Base-by-base conservation (phyloP, 2,329 filamentous ascomycete genomes). In the Fusarium xyrophilum region DNA sequence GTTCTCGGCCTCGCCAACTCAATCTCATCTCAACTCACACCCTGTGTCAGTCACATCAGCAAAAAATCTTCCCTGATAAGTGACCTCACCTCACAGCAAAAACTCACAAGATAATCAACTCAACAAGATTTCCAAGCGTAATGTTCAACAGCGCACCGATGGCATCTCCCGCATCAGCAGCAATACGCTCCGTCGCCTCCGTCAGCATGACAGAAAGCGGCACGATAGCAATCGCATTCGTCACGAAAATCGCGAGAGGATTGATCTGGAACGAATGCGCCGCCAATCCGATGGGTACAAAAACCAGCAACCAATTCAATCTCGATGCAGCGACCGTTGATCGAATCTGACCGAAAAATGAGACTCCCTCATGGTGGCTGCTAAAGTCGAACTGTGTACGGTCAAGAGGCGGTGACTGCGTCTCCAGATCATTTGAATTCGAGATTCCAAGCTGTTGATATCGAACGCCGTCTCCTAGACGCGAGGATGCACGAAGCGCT, bases 281-380 rank as follows among this genome's bases (percentile, higher is more conserved):
- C 19, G 82, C 85, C 44, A 92, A 87, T 63, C 89, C 90, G 47
- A 90, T 80, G 3, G 90, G 90, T n/a, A 92, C 89, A 71, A 92
- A 92, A 38, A 92, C 76, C 52, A 92, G 82, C 48, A 92, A 79
- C 47, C 88, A 70, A 70, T 92, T 92, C 77, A 92, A 78, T 81
- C 85, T 88, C 72, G 77, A 79, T 1, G 73, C 74, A 27, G 74
- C 71, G 13, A 79, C 40, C 25, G 74, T 78, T 30, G 73, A 69
- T 38, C 66, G 69, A 11, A 78, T 68, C 48, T 74, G 68, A 8
- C 68, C 69, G 14, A 63, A 64, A 19, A 69, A 69, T 3, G 67
- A 60, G 46, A 72, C 60, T 14, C 56, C 60, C 13, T 67, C 58
- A 42, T 30, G 52, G 27, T 25, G 36, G 48, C 35, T 25, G 21